These are phyloP conservation scores for Condylostoma magnum DNA, from an alignment of 169 alveolate species.

Conservation along the genomic window DNA sequence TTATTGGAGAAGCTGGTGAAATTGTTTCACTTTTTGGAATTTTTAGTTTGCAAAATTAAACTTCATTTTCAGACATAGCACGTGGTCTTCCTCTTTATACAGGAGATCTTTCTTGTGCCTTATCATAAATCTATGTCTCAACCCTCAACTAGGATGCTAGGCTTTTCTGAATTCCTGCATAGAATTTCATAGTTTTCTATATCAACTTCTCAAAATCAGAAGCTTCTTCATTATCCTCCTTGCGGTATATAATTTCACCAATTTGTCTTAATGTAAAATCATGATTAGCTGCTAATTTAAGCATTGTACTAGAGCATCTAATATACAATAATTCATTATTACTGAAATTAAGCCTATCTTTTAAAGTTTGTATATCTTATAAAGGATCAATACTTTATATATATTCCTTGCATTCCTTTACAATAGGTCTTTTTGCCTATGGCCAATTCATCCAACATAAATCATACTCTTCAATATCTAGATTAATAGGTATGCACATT, in stretches of 20 bases:
- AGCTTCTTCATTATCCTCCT: constrained; percentile 65
- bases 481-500: constrained; percentile 93
- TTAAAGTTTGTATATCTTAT: constrained; percentile 59
- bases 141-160: neutral
- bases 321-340: constrained; percentile 71
- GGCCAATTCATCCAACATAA: constrained; percentile 98
- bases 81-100: no score
- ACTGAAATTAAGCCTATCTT: constrained; percentile 63
- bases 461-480: constrained; percentile 96
- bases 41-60: no score
- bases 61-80: no score
- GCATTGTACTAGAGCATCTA: constrained; percentile 60
- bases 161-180: neutral
- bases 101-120: no score
- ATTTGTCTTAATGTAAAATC: constrained; percentile 69
- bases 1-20: no score
- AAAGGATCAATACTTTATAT: constrained; percentile 62
- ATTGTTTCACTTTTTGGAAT: no score
- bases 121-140: no score
- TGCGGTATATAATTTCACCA: constrained; percentile 71
- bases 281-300: constrained; percentile 67
- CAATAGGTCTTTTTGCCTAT: constrained; percentile 83
- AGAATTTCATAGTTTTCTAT: constrained; percentile 42
- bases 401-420: constrained; percentile 53
- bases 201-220: constrained; percentile 51